phyloP scores from a whole-genome alignment of 2,329 filamentous ascomycete genomes.

The Xylaria arbuscula region DNA sequence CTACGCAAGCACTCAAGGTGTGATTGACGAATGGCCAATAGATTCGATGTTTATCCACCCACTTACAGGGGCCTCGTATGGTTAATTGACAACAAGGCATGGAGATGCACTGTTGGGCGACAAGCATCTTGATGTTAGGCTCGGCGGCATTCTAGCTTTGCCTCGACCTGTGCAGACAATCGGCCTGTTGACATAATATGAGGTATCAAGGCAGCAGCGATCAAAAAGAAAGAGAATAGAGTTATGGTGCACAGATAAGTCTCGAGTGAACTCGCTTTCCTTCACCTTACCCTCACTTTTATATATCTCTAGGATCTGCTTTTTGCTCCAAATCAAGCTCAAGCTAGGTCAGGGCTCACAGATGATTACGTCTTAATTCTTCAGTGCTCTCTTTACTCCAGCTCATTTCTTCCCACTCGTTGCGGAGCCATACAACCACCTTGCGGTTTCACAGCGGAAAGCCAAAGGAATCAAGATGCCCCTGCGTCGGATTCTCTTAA shows the following conservation, averaged over 20 bases:
- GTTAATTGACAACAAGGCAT: slow-evolving; percentile 9
- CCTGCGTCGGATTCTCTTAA: slow-evolving; percentile 30
- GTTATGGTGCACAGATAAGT: neutral
- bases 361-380: neutral
- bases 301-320: neutral
- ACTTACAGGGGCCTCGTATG: slow-evolving; percentile 5
- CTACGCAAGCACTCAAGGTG: slow-evolving; percentile 11
- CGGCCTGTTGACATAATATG: neutral
- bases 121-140: slow-evolving; percentile 19
- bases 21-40: slow-evolving; percentile 17
- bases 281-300: neutral
- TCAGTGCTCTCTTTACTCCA: neutral
- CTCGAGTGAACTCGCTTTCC: neutral
- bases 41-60: slow-evolving; percentile 8
- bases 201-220: neutral
- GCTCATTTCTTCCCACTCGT: neutral
- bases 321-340: neutral
- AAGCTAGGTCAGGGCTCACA: neutral
- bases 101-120: slow-evolving; percentile 6
- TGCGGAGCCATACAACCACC: neutral
- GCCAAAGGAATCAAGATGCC: slow-evolving; percentile 17
- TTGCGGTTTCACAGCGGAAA: neutral
- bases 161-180: neutral
- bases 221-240: neutral
- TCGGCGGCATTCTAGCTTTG: neutral